Percentiles rank a stretch among this genome's conserved stretches.
phyloP scores from a whole-genome alignment of 2,329 filamentous ascomycete species.

The Nigrograna mackinnonii region DNA sequence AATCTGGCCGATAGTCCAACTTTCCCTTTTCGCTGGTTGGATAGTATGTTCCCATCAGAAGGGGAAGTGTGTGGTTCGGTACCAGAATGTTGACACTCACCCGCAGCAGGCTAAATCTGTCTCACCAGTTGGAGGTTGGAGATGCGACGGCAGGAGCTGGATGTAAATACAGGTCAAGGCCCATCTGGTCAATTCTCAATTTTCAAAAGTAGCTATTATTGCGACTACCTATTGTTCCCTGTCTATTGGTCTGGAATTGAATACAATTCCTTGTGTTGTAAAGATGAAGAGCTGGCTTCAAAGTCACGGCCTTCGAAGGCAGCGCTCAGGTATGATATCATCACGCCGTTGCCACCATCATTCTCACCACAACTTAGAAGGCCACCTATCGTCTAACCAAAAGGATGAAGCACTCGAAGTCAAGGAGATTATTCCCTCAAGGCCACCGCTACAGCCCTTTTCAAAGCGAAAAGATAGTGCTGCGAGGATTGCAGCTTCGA shows the following conservation, averaged over 20 bases:
- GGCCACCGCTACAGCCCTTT: constrained; percentile 3
- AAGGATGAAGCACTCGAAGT: constrained; percentile 10
- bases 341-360: too few species aligned
- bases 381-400: constrained; percentile 9
- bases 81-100: constrained; percentile 18
- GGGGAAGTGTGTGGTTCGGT: constrained; percentile 11
- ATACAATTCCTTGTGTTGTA: too few species aligned
- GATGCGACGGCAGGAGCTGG: constrained; percentile 5
- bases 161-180: constrained; percentile 14
- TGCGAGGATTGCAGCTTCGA: constrained; percentile 13
- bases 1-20: constrained; percentile 14
- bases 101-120: constrained; percentile 28
- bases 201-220: neutral
- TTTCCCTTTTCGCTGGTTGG: constrained; percentile 11
- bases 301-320: constrained; percentile 17
- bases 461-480: constrained; percentile 6
- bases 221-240: neutral
- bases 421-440: neutral
- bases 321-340: constrained; percentile 19
- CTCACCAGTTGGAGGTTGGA: constrained; percentile 8
- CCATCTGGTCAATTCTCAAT: too few species aligned
- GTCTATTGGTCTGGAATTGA: neutral
- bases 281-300: constrained; percentile 27
- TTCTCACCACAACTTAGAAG: too few species aligned
- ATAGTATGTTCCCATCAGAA: constrained; percentile 12